Evolutionary conservation across 2,329 filamentous ascomycete species (phyloP).

Genomic region (Zalaria sp.): DNA sequence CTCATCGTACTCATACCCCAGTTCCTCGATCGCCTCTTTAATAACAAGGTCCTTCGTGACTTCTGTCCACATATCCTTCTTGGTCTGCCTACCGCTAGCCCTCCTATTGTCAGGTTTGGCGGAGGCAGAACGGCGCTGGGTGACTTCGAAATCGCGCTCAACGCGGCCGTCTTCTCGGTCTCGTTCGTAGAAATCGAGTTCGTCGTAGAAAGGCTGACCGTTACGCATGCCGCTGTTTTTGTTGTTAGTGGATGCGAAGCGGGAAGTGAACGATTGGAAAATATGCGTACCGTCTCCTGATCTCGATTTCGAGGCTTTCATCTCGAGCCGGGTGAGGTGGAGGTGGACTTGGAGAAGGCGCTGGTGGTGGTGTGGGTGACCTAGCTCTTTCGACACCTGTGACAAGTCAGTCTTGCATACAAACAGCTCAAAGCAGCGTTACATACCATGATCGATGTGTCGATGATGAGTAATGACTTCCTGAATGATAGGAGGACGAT

Average conservation of each 20-base stretch:
- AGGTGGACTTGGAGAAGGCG: slow-evolving; percentile 34
- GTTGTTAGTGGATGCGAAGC: neutral
- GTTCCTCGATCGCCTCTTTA: slow-evolving; percentile 70
- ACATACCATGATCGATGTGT: slow-evolving; percentile 72
- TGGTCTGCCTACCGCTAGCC: slow-evolving; percentile 1
- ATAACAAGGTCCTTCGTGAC: slow-evolving; percentile 86
- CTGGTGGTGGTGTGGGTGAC: slow-evolving; percentile 27
- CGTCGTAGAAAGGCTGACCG: slow-evolving; percentile 44
- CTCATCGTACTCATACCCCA: slow-evolving; percentile 83
- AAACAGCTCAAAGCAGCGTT: slow-evolving; percentile 1
- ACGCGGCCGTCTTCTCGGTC: slow-evolving; percentile 8
- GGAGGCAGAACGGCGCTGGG: slow-evolving; percentile 24
- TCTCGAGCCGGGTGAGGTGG: slow-evolving; percentile 29
- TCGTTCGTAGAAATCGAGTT: slow-evolving; percentile 47
- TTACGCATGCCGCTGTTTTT: slow-evolving; percentile 27
- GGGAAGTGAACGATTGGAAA: neutral
- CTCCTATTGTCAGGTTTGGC: slow-evolving; percentile 26
- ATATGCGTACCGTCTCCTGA: slow-evolving; percentile 34
- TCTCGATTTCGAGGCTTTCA: slow-evolving; percentile 41
- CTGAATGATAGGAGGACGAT: slow-evolving; percentile 68
- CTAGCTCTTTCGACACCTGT: slow-evolving; percentile 31
- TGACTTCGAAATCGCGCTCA: slow-evolving; percentile 10
- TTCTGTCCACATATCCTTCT: slow-evolving; percentile 72
- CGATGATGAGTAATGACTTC: slow-evolving; percentile 82
- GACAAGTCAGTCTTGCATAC: neutral